Percentiles rank a stretch among this genome's conserved stretches.
phyloP scores from a whole-genome alignment of 768 basidiomycete species.

The Macrolepiota albuminosa region DNA sequence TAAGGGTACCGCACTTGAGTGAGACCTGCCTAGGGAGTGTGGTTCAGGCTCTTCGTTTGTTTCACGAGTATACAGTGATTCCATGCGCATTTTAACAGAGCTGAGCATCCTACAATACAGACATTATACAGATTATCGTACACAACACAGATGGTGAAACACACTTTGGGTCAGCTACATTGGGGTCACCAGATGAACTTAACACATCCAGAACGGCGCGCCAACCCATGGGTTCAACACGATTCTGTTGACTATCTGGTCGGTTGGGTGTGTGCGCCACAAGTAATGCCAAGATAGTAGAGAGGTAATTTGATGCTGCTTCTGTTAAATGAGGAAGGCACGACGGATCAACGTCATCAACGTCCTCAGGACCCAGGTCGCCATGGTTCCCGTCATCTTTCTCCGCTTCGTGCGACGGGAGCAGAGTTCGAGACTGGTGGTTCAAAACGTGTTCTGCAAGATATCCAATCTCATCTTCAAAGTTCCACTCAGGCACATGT shows the following conservation, averaged over 20 bases:
- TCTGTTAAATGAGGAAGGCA: slow-evolving; percentile 35
- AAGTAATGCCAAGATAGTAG: slow-evolving; percentile 48
- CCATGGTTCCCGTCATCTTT: background rate
- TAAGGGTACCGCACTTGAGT: background rate
- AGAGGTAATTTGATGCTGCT: slow-evolving; percentile 40
- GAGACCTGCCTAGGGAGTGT: slow-evolving; percentile 12
- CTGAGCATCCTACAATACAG: slow-evolving; percentile 15
- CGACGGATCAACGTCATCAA: slow-evolving; percentile 21
- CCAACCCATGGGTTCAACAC: slow-evolving; percentile 61
- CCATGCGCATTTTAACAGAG: slow-evolving; percentile 18
- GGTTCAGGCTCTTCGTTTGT: background rate
- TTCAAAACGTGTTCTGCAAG: slow-evolving; percentile 37
- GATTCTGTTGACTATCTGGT: slow-evolving; percentile 59
- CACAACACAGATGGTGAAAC: slow-evolving; percentile 15
- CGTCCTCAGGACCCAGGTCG: slow-evolving; percentile 14
- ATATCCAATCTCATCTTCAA: slow-evolving; percentile 62
- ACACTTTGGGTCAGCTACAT: slow-evolving; percentile 31
- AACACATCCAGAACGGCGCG: slow-evolving; percentile 53
- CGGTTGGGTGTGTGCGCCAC: slow-evolving; percentile 52
- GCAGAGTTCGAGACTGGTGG: slow-evolving; percentile 12
- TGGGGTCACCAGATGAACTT: slow-evolving; percentile 33
- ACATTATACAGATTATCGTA: slow-evolving; percentile 1
- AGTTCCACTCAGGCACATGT: slow-evolving; percentile 60
- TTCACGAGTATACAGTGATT: slow-evolving; percentile 7
- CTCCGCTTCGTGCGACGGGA: slow-evolving; percentile 8